phyloP scores from a whole-genome alignment of 176 grass and related monocot species.

The Oryza nivara region DNA sequence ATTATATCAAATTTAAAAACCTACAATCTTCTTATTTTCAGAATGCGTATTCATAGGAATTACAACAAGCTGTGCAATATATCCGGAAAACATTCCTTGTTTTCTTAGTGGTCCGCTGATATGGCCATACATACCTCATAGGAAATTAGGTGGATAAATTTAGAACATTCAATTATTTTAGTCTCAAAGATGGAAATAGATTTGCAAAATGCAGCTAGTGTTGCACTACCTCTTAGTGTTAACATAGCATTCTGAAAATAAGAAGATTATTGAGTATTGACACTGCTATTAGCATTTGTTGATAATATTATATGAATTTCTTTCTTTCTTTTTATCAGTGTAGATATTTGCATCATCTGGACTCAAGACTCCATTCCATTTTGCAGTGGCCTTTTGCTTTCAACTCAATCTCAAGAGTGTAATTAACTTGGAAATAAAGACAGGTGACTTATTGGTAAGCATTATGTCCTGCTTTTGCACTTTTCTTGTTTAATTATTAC shows the following conservation, averaged over 20 bases:
- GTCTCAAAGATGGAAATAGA: neutral
- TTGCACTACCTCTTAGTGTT: neutral
- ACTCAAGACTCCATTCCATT: slow-evolving; percentile 3
- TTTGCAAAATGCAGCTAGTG: neutral
- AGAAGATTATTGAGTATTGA: neutral
- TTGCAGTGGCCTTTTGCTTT: slow-evolving; percentile 1
- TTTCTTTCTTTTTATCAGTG: slow-evolving; percentile 29
- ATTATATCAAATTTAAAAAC: neutral
- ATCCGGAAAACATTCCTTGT: neutral
- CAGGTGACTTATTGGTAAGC: slow-evolving; percentile 40
- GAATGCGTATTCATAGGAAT: neutral
- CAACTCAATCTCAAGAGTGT: neutral
- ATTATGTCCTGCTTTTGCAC: neutral
- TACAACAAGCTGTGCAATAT: neutral
- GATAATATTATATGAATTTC: neutral
- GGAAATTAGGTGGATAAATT: neutral
- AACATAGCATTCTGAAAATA: neutral
- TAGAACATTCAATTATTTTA: neutral
- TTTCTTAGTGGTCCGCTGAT: neutral
- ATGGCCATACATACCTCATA: neutral
- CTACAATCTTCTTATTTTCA: too few relatives aligned
- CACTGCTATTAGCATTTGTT: neutral
- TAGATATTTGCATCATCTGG: slow-evolving; percentile 32
- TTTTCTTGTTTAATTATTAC: slow-evolving; percentile 23
- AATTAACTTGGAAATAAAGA: slow-evolving; percentile 35